These are phyloP conservation scores for Aspergillus saccharolyticus DNA, from an alignment of 495 filamentous ascomycete species.

Conservation along the genomic window DNA sequence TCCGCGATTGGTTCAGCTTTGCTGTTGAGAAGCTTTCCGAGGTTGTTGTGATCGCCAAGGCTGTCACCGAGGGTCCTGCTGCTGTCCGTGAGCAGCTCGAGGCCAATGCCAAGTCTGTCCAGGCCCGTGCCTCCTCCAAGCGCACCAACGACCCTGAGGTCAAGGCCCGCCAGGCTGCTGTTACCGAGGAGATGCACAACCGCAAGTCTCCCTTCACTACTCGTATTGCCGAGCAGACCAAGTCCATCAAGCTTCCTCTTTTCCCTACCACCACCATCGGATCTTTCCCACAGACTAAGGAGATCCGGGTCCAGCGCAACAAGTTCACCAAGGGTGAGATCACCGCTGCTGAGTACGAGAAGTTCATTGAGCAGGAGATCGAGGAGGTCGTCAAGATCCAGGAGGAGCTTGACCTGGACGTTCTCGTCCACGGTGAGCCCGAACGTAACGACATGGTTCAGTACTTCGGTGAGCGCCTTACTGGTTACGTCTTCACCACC, in stretches of 20 bases:
- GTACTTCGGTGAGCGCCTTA: conserved; percentile 96
- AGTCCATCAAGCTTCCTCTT: conserved; percentile 81
- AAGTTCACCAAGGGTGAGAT: conserved; percentile 99
- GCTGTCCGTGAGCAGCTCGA: conserved; percentile 80
- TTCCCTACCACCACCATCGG: conserved; percentile 99
- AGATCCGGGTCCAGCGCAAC: conserved; percentile 92
- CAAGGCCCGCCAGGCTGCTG: conserved; percentile 86
- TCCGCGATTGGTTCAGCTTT: conserved; percentile 98
- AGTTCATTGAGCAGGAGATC: conserved; percentile 98
- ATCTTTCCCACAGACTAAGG: conserved; percentile 98
- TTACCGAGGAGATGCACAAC: conserved; percentile 81
- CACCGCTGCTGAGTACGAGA: conserved; percentile 83
- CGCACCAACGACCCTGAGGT: conserved; percentile 95
- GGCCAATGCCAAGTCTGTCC: conserved; percentile 87
- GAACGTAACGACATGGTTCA: conserved; percentile 99
- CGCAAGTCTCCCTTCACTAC: conserved; percentile 81
- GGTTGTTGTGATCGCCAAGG: conserved; percentile 91
- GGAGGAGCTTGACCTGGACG: conserved; percentile 94
- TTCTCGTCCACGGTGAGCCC: conserved; percentile 96
- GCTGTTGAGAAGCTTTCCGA: conserved; percentile 90
- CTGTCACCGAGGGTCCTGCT: conserved; percentile 83
- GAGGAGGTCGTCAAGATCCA: conserved; percentile 87
- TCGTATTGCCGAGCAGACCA: conserved; percentile 80
- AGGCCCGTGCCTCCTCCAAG: conserved; percentile 81
- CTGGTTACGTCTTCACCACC: conserved; percentile 98